These are phyloP conservation scores for Nemania abortiva DNA, from an alignment of 2,329 filamentous ascomycete species.

Conservation along the genomic window DNA sequence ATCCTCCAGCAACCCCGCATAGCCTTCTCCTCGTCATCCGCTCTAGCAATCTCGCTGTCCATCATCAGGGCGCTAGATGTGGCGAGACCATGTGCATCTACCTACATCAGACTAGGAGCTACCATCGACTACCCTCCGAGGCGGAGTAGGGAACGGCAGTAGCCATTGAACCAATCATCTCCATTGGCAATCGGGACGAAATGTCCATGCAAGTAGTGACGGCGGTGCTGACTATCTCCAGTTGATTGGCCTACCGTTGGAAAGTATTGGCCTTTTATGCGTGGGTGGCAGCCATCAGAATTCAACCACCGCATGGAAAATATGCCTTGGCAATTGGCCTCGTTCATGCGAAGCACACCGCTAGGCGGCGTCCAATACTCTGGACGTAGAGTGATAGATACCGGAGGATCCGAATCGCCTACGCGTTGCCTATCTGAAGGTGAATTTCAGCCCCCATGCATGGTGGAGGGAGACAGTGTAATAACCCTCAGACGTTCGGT, in stretches of 20 bases:
- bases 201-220: neutral
- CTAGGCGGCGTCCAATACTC: too few species aligned
- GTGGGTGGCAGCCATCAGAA: slow-evolving; percentile 3
- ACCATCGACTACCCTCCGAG: neutral
- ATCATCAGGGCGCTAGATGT: too few species aligned
- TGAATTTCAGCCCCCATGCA: too few species aligned
- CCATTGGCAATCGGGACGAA: slow-evolving; percentile 1
- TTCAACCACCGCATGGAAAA: neutral
- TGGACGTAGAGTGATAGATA: too few species aligned
- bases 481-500: too few species aligned
- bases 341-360: too few species aligned
- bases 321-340: too few species aligned
- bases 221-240: neutral
- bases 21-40: neutral
- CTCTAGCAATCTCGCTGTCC: neutral
- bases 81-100: too few species aligned
- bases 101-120: neutral
- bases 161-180: neutral
- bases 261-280: neutral
- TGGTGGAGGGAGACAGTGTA: too few species aligned
- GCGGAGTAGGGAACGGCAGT: neutral
- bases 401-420: too few species aligned
- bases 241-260: slow-evolving; percentile 7
- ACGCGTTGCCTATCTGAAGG: too few species aligned
- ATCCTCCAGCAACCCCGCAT: slow-evolving; percentile 2